phyloP scores from a whole-genome alignment of 176 grass and related monocot species.

The Lolium multiflorum region DNA sequence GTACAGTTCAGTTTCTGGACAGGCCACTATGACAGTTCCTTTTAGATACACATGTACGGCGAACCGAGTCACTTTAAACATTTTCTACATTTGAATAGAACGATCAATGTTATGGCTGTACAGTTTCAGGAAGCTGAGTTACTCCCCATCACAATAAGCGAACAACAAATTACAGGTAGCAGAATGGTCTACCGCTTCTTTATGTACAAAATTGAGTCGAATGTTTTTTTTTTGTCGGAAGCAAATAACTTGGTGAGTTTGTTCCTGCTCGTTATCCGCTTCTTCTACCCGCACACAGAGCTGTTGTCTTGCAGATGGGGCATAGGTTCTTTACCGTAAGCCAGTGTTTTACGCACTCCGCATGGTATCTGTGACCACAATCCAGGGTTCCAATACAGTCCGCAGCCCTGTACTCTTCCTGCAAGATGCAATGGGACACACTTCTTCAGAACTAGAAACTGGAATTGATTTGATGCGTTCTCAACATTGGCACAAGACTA shows the following conservation, averaged over 20 bases:
- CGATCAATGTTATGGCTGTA: constrained; percentile 66
- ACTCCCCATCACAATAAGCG: constrained; percentile 53
- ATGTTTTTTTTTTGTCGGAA: constrained; percentile 45
- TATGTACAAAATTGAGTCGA: constrained; percentile 69
- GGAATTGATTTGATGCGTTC: background rate
- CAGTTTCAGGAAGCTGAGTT: constrained; percentile 67
- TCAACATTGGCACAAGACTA: background rate
- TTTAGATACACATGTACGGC: constrained; percentile 27
- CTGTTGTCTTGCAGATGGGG: constrained; percentile 78
- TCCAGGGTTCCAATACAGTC: constrained; percentile 62
- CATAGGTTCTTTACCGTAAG: constrained; percentile 70
- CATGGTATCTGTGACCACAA: constrained; percentile 73
- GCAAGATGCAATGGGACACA: constrained; percentile 23
- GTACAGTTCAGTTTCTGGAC: constrained; percentile 42
- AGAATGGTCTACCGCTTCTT: constrained; percentile 59
- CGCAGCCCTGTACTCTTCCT: constrained; percentile 59
- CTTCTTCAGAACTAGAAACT: constrained; percentile 26
- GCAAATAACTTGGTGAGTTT: constrained; percentile 44
- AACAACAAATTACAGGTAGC: constrained; percentile 62
- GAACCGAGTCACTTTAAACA: constrained; percentile 45
- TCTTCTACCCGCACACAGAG: constrained; percentile 53
- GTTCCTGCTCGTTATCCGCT: constrained; percentile 48
- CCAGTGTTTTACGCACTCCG: constrained; percentile 69
- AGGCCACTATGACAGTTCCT: constrained; percentile 35
- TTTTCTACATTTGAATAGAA: constrained; percentile 68